A percentile compares a stretch with the other conserved stretches of the same genome.
These are phyloP conservation scores for Phytophthora pisi DNA, from an alignment of 352 stramenopile species.

Conservation along the genomic window DNA sequence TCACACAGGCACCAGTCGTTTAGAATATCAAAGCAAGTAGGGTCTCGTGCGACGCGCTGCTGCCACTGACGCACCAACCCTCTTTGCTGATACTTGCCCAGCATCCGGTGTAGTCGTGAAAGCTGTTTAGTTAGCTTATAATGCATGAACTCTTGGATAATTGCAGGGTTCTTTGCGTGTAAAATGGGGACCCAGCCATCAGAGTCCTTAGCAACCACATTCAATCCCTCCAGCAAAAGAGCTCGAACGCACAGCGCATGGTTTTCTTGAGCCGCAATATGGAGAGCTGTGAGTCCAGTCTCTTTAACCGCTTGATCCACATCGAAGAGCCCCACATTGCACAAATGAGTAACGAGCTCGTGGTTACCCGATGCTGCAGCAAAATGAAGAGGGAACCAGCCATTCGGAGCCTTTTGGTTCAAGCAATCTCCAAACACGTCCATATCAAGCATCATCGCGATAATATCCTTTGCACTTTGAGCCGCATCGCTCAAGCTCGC, in stretches of 20 bases:
- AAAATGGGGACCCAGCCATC: slow-evolving; percentile 61
- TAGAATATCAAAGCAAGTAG: slow-evolving; percentile 60
- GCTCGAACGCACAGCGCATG: slow-evolving; percentile 40
- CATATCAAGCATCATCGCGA: slow-evolving; percentile 60
- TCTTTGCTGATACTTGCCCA: slow-evolving; percentile 46
- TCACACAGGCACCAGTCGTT: slow-evolving; percentile 74
- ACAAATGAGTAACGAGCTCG: slow-evolving; percentile 46
- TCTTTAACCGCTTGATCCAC: slow-evolving; percentile 46
- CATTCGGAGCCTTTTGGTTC: slow-evolving; percentile 38
- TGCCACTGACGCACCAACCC: slow-evolving; percentile 61
- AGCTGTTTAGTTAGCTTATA: slow-evolving; percentile 68
- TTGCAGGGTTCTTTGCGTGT: slow-evolving; percentile 28
- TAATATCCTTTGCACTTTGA: slow-evolving; percentile 35
- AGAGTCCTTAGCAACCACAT: slow-evolving; percentile 52
- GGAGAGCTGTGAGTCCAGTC: slow-evolving; percentile 57
- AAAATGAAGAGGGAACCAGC: slow-evolving; percentile 64
- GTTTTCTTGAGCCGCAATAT: slow-evolving; percentile 54
- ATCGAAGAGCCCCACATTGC: slow-evolving; percentile 41
- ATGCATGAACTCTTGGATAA: slow-evolving; percentile 57
- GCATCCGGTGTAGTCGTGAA: slow-evolving; percentile 55
- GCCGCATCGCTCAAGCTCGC: slow-evolving; percentile 18
- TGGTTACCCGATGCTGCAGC: slow-evolving; percentile 55
- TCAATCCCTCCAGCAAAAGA: slow-evolving; percentile 43
- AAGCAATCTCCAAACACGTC: slow-evolving; percentile 69
- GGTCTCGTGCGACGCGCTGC: slow-evolving; percentile 42